These are phyloP conservation scores for Stemphylium beticola DNA, from an alignment of 2,329 filamentous ascomycete species.

Conservation along the genomic window DNA sequence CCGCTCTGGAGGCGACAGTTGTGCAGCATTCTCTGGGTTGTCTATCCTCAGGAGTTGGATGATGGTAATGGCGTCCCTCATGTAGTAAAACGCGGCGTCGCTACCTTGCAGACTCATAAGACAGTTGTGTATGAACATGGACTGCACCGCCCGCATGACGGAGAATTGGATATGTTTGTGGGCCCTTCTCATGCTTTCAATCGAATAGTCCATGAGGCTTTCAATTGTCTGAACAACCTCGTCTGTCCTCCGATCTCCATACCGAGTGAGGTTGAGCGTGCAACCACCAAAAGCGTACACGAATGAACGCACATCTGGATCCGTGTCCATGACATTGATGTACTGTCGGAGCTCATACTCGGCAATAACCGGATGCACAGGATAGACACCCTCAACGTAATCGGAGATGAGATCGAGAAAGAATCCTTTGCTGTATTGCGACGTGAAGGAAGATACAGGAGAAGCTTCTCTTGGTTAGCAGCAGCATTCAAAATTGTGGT, in stretches of 20 bases:
- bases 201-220: slow-evolving; percentile 43
- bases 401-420: slow-evolving; percentile 54
- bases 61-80: slow-evolving; percentile 58
- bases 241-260: slow-evolving; percentile 40
- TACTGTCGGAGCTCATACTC: slow-evolving; percentile 49
- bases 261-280: slow-evolving; percentile 53
- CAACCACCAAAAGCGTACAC: slow-evolving; percentile 55
- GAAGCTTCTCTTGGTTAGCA: slow-evolving; percentile 21
- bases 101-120: slow-evolving; percentile 57
- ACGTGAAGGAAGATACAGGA: slow-evolving; percentile 23
- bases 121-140: slow-evolving; percentile 61
- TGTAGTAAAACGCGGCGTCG: slow-evolving; percentile 58
- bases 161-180: slow-evolving; percentile 51
- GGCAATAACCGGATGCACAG: slow-evolving; percentile 55
- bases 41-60: slow-evolving; percentile 50
- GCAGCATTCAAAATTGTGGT: neutral
- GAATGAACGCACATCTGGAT: slow-evolving; percentile 51
- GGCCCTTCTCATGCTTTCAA: slow-evolving; percentile 48
- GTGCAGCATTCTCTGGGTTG: slow-evolving; percentile 44
- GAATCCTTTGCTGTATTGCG: slow-evolving; percentile 39
- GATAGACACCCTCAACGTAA: slow-evolving; percentile 55
- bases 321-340: slow-evolving; percentile 47
- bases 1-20: slow-evolving; percentile 46
- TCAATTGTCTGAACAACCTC: slow-evolving; percentile 43
- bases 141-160: slow-evolving; percentile 58